These are phyloP conservation scores for Panicum miliaceum DNA, from an alignment of 176 grass and related monocot genomes.

Conservation along the genomic window DNA sequence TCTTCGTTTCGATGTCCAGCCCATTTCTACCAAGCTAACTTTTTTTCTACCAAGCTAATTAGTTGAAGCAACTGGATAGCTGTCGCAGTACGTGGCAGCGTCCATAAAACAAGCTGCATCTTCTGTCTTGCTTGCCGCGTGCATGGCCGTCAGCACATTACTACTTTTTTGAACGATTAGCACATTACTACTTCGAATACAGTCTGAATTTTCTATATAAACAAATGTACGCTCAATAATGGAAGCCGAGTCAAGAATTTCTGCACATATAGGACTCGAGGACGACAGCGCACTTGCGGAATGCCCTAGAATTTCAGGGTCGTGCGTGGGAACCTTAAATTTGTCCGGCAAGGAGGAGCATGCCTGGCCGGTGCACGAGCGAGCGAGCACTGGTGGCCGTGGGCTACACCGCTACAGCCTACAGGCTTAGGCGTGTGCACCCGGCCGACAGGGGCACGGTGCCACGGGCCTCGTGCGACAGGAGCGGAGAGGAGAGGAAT, in stretches of 20 bases:
- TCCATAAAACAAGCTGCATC: background rate
- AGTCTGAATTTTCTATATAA: background rate
- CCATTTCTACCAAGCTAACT: background rate
- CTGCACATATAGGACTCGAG: background rate
- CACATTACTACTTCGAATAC: background rate
- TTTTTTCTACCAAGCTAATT: background rate
- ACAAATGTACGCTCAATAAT: background rate
- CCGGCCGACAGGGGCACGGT: conserved; percentile 28
- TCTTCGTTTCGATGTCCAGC: background rate
- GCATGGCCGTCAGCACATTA: background rate
- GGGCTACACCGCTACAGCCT: background rate
- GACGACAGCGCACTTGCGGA: background rate
- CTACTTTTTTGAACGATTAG: too few species aligned
- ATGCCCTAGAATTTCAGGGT: too few species aligned
- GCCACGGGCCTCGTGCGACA: conserved; percentile 27
- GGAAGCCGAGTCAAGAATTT: background rate
- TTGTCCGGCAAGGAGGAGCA: conserved; percentile 19
- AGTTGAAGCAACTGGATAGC: too few species aligned
- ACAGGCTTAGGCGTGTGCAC: background rate
- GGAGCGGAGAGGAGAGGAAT: conserved; percentile 35
- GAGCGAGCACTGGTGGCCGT: background rate
- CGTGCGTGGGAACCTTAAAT: background rate
- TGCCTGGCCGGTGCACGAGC: background rate
- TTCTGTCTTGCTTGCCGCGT: background rate
- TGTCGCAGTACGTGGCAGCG: too few species aligned